Evolutionary conservation across 305 asterid genomes (phyloP), one percentile per base, ranked within the genome.

Genomic region (Fraxinus nigra): DNA sequence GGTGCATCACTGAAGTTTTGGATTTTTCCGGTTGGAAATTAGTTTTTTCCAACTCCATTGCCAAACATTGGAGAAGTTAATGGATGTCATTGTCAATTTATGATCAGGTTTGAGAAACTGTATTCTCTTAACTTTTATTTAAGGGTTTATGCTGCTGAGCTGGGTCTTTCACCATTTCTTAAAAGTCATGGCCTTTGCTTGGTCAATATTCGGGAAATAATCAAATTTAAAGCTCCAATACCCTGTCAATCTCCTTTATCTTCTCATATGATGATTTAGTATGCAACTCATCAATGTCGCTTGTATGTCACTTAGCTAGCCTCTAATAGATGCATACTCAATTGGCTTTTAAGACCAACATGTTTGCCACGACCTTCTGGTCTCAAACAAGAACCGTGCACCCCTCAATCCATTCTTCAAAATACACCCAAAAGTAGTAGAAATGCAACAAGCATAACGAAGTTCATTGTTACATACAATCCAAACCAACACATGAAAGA

Each of bases 1-100:
- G 46, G 26, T 56, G 37, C 75, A 65, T 82, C 75, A 72, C 70
- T 78, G n/a, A 22, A 63, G 67, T 48, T 32, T 74, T 48, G 24
- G 65, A 34, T 74, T 76, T 9, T 8, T 7, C 33, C 56, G n/a
- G 56, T 46, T 46, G 56, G 56, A 46, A 46, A 40, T 40, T 40
- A 9, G 48, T 40, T 40, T 51, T 32, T 74, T 76, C 51, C 38
- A 46, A 74, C 65, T 80, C 54, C 0, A 72, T 70, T 14, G 77
- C 37, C 20, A 43, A 61, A 61, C 22, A 14, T 70, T 70, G 43
- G 75, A 70, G 38, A 69, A 69, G 74, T 24, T 61, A 9, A 22
- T 63, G 72, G 72, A 65, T 59, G 72, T 24, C 72, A 26, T 65
- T 65, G 35, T 67, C 74, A 67, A 67, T 28, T 67, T 67, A 67